Percentiles rank a stretch among this genome's conserved stretches.
Evolutionary conservation across 2,329 filamentous ascomycete genomes (phyloP).

Genomic region (Xenosphaeropsis pyriputrescens): DNA sequence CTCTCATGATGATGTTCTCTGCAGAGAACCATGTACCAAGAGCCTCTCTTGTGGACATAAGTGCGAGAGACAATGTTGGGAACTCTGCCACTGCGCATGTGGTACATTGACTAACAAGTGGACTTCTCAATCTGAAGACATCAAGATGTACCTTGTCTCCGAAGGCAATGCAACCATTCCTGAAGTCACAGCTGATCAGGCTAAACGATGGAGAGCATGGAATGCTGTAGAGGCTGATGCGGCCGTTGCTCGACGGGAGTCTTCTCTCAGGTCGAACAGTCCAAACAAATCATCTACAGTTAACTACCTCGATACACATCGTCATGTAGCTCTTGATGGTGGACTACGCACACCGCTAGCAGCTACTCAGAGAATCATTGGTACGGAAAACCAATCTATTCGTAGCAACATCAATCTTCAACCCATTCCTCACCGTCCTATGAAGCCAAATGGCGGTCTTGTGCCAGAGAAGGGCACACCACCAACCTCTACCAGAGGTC

Average conservation of each 20-base stretch:
- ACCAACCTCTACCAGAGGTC: too few relatives aligned
- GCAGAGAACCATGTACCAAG: conserved; percentile 9
- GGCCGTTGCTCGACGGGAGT: not conserved
- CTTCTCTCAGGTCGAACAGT: not conserved
- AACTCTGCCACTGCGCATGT: conserved; percentile 10
- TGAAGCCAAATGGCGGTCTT: too few relatives aligned
- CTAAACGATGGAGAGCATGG: not conserved
- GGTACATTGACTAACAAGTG: not conserved
- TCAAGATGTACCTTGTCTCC: not conserved
- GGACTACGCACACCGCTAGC: not conserved
- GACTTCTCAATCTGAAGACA: too few relatives aligned
- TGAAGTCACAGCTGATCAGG: not conserved
- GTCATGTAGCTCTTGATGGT: not conserved
- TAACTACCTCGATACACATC: not conserved
- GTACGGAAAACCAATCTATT: not conserved
- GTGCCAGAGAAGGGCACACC: too few relatives aligned
- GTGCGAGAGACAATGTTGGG: conserved; percentile 12
- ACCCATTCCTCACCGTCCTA: too few relatives aligned
- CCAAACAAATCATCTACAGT: not conserved
- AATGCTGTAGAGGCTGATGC: not conserved
- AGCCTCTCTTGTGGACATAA: conserved; percentile 14
- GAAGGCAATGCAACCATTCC: not conserved
- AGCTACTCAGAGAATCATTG: not conserved
- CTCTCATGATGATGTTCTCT: conserved; percentile 10
- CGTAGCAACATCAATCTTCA: too few relatives aligned